Evolutionary conservation across 257 asterid genomes (phyloP).

Genomic region (Capsicum chinense): DNA sequence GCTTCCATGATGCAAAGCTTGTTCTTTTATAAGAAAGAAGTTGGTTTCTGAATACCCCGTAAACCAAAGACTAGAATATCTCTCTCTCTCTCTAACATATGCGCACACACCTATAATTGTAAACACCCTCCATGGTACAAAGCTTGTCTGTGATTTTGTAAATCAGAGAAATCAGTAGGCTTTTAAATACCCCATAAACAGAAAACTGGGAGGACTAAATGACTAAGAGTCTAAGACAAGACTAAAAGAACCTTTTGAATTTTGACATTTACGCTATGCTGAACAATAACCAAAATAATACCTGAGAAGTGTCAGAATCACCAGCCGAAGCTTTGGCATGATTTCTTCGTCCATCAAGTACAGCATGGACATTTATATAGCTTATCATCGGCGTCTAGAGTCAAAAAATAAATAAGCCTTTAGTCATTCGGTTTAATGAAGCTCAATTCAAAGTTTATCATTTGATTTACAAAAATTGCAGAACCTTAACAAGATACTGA

Average conservation of each 20-base stretch:
- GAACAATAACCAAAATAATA: constrained; percentile 35
- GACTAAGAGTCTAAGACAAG: neutral
- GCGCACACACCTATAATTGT: neutral
- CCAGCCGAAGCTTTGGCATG: constrained; percentile 86
- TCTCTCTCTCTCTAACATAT: neutral
- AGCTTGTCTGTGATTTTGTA: neutral
- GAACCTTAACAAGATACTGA: neutral
- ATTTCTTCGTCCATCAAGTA: constrained; percentile 86
- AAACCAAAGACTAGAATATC: neutral
- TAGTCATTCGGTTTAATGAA: neutral
- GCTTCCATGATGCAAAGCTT: neutral
- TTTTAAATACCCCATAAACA: neutral
- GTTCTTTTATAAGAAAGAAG: neutral
- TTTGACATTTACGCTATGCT: neutral
- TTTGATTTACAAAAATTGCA: neutral
- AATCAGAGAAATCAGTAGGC: neutral
- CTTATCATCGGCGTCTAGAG: constrained; percentile 93
- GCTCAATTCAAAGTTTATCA: constrained; percentile 8
- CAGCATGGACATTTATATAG: constrained; percentile 93
- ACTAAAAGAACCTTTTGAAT: neutral
- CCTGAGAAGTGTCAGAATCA: constrained; percentile 95
- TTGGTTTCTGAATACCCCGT: neutral
- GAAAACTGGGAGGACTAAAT: neutral
- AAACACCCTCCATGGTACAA: neutral
- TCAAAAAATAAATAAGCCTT: constrained; percentile 19